A percentile compares a stretch with the other conserved stretches of the same genome.
Conservation (phyloP, 257 asterid genomes). For the Primulina huaijiensis region DNA sequence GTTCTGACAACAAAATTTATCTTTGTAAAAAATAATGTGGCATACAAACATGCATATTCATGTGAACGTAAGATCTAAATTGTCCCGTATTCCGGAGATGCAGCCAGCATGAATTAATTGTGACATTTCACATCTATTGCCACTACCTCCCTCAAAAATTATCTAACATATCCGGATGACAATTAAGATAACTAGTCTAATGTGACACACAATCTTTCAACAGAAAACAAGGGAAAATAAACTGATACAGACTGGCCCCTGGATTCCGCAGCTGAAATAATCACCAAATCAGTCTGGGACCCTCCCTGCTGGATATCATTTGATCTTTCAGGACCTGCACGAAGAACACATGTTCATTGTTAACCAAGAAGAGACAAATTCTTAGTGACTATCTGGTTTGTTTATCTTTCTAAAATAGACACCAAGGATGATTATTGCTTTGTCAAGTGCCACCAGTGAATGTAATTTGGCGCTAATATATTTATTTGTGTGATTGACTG, state of each 20-base stretch:
- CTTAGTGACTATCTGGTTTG: slow-evolving; percentile 3
- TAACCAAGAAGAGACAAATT: slow-evolving; percentile 17
- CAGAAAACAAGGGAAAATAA: neutral
- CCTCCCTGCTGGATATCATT: slow-evolving; percentile 45
- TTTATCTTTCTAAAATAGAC: slow-evolving; percentile 14
- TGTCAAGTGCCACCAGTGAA: slow-evolving; percentile 6
- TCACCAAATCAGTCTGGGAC: slow-evolving; percentile 46
- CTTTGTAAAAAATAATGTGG: slow-evolving; percentile 9
- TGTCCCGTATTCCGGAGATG: slow-evolving; percentile 6
- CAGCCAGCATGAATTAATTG: neutral
- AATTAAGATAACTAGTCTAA: slow-evolving; percentile 1
- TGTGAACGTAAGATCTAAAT: slow-evolving; percentile 5
- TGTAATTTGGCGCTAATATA: neutral
- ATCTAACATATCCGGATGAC: neutral
- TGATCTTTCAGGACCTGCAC: slow-evolving; percentile 76
- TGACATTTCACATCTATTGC: neutral
- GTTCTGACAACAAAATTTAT: slow-evolving; percentile 40
- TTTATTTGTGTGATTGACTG: slow-evolving; percentile 2
- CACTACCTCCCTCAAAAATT: slow-evolving; percentile 6
- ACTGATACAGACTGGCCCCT: slow-evolving; percentile 50
- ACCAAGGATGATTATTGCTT: slow-evolving; percentile 9
- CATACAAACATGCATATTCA: slow-evolving; percentile 6
- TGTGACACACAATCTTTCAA: neutral
- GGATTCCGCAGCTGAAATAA: slow-evolving; percentile 59
- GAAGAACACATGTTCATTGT: slow-evolving; percentile 21